Evolutionary conservation across 2,329 filamentous ascomycete genomes (phyloP), one percentile per base, ranked within the genome.

Genomic region (Nemania sp.): DNA sequence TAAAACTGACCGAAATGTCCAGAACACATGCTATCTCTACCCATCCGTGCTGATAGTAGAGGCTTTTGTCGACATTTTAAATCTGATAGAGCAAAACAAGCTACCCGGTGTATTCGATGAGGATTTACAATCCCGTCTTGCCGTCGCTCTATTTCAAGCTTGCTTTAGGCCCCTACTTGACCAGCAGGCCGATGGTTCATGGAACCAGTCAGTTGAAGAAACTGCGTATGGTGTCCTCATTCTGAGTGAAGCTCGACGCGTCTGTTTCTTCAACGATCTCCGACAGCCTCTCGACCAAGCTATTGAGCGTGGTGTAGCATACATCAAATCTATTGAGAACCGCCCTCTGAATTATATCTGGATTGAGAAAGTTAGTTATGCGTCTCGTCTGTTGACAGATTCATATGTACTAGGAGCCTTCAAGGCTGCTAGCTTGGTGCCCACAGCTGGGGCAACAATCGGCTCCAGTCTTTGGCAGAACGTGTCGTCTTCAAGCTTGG

Each of bases 351-450:
- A 40, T 26, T 61, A 60, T 22, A 49, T 64, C 6, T 66, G 62
- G 62, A 60, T 61, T 8, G 64, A 66, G 40, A 66, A 66, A 28
- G 58, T 64, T 17, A 64, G 54, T 15, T 64, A 64, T 14, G 47
- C 44, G 6, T 64, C 61, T 22, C 39, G 26, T 22, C 46, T 61
- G 17, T 48, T 64, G 23, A 54, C 58, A 6, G 55, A 64, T 15
- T 44, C 56, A 5, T 66, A 66, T 23, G 50, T 54, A 5, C 45
- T 66, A 0, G 60, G 55, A 7, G 64, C 61, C 4, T 43, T 57
- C 9, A 59, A 57, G 40, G 47, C 54, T 5, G 28, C 57, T 11
- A 51, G 45, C 17, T 49, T 39, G 3, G 28, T 36, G 2, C 46
- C 49, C 20, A 15, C 42, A n/a, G 23, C 28, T 8, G 37, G 15